phyloP scores from a whole-genome alignment of 148 eudicot genomes.

The Chenopodium album region DNA sequence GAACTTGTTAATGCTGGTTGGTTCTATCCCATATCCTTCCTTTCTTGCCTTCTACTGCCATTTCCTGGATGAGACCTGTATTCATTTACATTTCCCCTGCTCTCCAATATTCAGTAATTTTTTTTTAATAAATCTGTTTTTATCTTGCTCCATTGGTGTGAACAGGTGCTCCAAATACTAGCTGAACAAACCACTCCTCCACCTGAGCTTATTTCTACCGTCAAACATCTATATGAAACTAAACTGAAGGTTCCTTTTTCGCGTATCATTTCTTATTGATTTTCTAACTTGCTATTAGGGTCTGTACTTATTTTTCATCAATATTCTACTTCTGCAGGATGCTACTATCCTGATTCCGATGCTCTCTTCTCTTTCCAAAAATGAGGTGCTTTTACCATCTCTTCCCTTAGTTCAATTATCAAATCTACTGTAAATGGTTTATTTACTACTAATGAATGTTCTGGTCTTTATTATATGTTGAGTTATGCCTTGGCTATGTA shows the following conservation, averaged over 20 bases:
- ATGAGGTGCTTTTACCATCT: conserved; percentile 51
- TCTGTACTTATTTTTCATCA: conserved; percentile 15
- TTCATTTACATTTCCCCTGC: neutral
- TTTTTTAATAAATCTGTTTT: neutral
- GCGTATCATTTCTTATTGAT: conserved; percentile 3
- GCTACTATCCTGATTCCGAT: conserved; percentile 83
- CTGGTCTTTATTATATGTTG: neutral
- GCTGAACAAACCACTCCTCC: conserved; percentile 74
- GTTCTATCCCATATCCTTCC: conserved; percentile 10
- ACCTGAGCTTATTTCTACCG: conserved; percentile 67
- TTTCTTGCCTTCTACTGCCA: conserved; percentile 5
- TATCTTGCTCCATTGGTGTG: conserved; percentile 13
- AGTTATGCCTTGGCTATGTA: neutral
- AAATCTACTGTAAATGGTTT: neutral
- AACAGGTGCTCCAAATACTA: conserved; percentile 75
- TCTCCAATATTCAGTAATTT: neutral
- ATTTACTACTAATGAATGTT: neutral
- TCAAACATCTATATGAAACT: conserved; percentile 85
- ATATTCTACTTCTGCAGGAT: conserved; percentile 50
- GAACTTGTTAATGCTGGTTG: conserved; percentile 77
- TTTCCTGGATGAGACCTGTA: neutral
- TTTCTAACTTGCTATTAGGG: neutral
- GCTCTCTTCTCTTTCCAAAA: conserved; percentile 73
- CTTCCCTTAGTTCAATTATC: neutral
- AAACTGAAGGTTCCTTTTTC: conserved; percentile 63